Evolutionary conservation across 768 basidiomycete species (phyloP), one percentile per base, ranked within the genome.

Genomic region (Amanita jacksonii): DNA sequence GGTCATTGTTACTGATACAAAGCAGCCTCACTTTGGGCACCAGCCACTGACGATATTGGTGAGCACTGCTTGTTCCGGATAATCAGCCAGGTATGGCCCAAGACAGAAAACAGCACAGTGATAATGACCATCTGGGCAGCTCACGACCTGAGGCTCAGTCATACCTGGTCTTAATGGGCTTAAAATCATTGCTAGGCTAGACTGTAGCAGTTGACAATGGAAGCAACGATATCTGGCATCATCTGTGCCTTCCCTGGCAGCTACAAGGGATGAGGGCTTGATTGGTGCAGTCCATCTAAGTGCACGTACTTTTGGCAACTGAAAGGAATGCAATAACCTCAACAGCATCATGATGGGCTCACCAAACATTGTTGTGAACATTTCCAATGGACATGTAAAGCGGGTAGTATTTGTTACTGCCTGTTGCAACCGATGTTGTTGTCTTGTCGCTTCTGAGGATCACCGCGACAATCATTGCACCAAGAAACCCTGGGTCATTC

Each of bases 361-460:
- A 54, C 0, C 59, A 59, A 10, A 57, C 59, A 23, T 44, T 49
- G 34, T 66, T 67, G 24, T 60, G 52, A 2, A 64, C 36, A 35
- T 61, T 56, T 2, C 65, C 65, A 38, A 58, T 52, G 0, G 62
- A 63, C 5, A 55, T 15, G 47, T 67, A 67, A 0, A 64, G 31
- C 0, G 65, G 65, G 22, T 62, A 63, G 38, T 60, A 69, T 22
- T 67, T 56, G n/a, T 54, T 59, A 4, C 68, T 56, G 0, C 65
- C 62, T 0, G 62, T 66, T 0, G 58, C 62, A 23, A 66, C 62
- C 1, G 64, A 67, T 5, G 63, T 60, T 0, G 56, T 62, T 0
- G 64, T 68, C 45, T 69, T 67, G 41, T 69, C 62, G 24, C 61
- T 63, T 3, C 66, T 62, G 13, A 61, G 51, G n/a, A 66, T 56